These are phyloP conservation scores for Cladosporium halotolerans DNA, from an alignment of 2,329 filamentous ascomycete species.

Conservation along the genomic window DNA sequence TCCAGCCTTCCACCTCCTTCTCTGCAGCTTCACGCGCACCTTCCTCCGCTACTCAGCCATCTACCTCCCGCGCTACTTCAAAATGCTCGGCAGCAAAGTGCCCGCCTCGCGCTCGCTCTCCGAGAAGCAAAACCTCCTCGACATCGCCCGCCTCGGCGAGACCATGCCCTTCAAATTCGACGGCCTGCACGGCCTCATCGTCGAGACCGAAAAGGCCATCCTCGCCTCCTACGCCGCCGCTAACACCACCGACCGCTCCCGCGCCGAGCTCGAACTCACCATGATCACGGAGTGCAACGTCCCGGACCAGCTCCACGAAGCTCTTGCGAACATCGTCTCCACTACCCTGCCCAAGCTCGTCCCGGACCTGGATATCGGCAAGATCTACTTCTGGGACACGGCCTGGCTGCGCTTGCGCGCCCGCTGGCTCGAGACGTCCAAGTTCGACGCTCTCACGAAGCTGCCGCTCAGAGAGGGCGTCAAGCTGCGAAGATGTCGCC, in stretches of 20 bases:
- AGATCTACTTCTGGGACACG: slow-evolving; percentile 68
- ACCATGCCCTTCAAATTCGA: slow-evolving; percentile 41
- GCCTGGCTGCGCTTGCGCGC: slow-evolving; percentile 56
- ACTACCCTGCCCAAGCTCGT: slow-evolving; percentile 51
- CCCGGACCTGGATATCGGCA: slow-evolving; percentile 56
- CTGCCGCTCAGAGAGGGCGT: slow-evolving; percentile 31
- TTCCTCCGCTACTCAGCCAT: slow-evolving; percentile 65
- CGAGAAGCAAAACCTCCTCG: slow-evolving; percentile 43
- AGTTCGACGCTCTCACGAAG: slow-evolving; percentile 54
- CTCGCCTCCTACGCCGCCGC: slow-evolving; percentile 49
- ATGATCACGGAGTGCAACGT: slow-evolving; percentile 48
- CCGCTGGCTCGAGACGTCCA: slow-evolving; percentile 35
- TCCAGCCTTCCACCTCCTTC: slow-evolving; percentile 46
- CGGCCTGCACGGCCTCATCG: slow-evolving; percentile 42
- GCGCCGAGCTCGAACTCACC: slow-evolving; percentile 46
- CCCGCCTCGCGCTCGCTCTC: slow-evolving; percentile 38
- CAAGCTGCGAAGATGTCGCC: slow-evolving; percentile 36
- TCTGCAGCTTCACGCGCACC: slow-evolving; percentile 67
- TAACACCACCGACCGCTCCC: slow-evolving; percentile 38
- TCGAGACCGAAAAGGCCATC: slow-evolving; percentile 61
- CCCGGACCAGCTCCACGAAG: slow-evolving; percentile 45
- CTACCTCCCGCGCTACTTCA: slow-evolving; percentile 42
- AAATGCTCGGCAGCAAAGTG: slow-evolving; percentile 15
- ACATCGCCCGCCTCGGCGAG: slow-evolving; percentile 48
- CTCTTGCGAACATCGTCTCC: slow-evolving; percentile 43